Evolutionary conservation across 768 basidiomycete genomes (phyloP).

Genomic region (Mycena galopus): DNA sequence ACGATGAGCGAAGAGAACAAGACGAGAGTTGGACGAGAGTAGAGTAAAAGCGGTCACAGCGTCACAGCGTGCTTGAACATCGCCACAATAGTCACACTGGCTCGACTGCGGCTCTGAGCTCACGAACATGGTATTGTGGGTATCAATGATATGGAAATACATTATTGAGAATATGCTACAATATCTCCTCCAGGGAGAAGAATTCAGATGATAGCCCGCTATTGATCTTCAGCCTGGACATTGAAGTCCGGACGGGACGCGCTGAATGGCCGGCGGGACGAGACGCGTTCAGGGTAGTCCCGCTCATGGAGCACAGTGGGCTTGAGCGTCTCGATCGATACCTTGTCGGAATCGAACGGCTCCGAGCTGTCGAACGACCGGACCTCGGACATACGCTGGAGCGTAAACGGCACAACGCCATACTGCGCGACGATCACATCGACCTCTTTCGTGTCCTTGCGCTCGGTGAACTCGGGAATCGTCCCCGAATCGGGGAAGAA

Average conservation of each 20-base stretch:
- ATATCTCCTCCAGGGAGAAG: background rate
- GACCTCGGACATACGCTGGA: constrained; percentile 2
- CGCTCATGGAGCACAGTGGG: background rate
- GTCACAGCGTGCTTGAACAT: too few species aligned
- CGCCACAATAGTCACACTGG: too few species aligned
- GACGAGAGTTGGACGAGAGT: too few species aligned
- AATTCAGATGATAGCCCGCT: too few species aligned
- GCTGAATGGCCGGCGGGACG: constrained; percentile 21
- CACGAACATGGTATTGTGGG: background rate
- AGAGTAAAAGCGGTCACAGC: too few species aligned
- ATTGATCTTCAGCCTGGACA: background rate
- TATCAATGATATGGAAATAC: background rate
- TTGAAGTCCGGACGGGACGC: background rate
- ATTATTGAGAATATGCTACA: background rate
- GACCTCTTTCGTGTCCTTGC: constrained; percentile 27
- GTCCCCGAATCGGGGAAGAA: constrained; percentile 40
- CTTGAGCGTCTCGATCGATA: background rate
- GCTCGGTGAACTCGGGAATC: constrained; percentile 42
- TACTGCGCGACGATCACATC: constrained; percentile 26
- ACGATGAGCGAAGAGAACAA: too few species aligned
- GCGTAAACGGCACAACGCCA: constrained; percentile 41
- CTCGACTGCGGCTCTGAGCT: too few species aligned
- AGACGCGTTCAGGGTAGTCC: background rate
- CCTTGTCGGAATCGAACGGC: background rate
- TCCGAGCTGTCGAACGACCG: background rate